Conservation (phyloP, 2,329 filamentous ascomycete genomes). For the Geosmithia morbida region DNA sequence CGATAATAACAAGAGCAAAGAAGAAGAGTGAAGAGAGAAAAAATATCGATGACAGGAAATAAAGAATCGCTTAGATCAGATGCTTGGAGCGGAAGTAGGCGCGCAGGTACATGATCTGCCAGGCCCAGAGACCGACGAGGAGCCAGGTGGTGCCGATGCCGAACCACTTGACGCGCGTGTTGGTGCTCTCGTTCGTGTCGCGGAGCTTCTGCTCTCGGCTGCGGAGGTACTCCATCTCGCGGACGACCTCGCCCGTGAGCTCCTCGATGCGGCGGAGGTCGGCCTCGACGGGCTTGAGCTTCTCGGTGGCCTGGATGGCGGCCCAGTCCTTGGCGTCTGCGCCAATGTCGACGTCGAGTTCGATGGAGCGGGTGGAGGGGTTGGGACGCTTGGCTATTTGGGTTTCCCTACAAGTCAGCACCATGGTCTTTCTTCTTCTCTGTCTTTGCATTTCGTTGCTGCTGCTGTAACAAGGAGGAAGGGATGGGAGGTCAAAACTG, state of each 20-base stretch:
- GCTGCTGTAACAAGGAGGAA: no score
- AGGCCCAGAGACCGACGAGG: constrained; percentile 75
- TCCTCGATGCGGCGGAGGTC: constrained; percentile 90
- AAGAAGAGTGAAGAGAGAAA: not conserved
- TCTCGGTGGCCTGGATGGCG: constrained; percentile 89
- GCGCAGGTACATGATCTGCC: constrained; percentile 96
- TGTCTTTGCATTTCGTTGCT: no score
- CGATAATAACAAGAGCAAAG: not conserved
- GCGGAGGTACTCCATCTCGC: constrained; percentile 93
- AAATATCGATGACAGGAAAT: not conserved
- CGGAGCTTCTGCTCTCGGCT: constrained; percentile 82
- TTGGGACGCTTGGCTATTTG: constrained; percentile 19
- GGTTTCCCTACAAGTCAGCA: not conserved
- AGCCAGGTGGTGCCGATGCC: constrained; percentile 87
- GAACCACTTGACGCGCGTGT: constrained; percentile 98
- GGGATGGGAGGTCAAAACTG: no score
- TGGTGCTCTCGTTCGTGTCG: constrained; percentile 99
- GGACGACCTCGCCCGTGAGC: constrained; percentile 73
- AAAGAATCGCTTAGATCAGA: constrained; percentile 16
- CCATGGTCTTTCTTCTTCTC: not conserved
- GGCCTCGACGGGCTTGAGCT: constrained; percentile 92
- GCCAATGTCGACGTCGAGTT: constrained; percentile 91
- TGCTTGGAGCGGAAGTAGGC: constrained; percentile 73
- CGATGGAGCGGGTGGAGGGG: constrained; percentile 54
- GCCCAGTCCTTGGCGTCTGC: constrained; percentile 98